phyloP scores from a whole-genome alignment of 1,284 basidiomycete genomes.

The Austroboletus niveus region DNA sequence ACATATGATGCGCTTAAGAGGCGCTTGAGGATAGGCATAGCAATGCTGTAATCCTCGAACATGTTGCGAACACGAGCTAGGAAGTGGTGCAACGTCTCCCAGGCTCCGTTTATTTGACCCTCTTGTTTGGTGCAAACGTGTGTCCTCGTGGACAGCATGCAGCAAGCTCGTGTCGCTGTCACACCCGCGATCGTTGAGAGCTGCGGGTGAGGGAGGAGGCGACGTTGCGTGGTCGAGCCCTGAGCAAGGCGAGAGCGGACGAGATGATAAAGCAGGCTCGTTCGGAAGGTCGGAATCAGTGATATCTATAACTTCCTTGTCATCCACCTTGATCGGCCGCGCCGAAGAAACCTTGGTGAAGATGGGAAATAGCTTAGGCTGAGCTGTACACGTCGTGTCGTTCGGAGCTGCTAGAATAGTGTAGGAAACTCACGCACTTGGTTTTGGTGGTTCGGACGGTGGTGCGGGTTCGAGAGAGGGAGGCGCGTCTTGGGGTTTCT shows the following conservation, averaged over 20 bases:
- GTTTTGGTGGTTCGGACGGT: constrained; percentile 4
- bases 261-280: constrained; percentile 13
- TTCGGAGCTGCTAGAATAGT: neutral
- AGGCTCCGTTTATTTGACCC: constrained; percentile 3
- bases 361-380: constrained; percentile 24
- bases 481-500: constrained; percentile 1
- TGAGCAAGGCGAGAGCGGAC: constrained; percentile 10
- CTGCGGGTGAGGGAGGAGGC: constrained; percentile 5
- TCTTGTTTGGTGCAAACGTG: neutral
- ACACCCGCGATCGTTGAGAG: neutral
- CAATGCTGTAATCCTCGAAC: constrained; percentile 53
- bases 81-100: constrained; percentile 42
- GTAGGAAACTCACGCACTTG: constrained; percentile 18
- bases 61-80: constrained; percentile 56
- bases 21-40: constrained; percentile 13
- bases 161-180: constrained; percentile 8
- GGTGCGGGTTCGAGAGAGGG: neutral
- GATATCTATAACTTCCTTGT: constrained; percentile 19
- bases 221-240: constrained; percentile 5
- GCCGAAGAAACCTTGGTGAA: constrained; percentile 16
- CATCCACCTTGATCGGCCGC: constrained; percentile 7
- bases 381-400: constrained; percentile 11
- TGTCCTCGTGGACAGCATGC: constrained; percentile 3
- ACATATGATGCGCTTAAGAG: constrained; percentile 9
- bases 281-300: constrained; percentile 13